Base-by-base conservation (phyloP, 1,284 basidiomycete genomes). In the Rhodotorula sp. region DNA sequence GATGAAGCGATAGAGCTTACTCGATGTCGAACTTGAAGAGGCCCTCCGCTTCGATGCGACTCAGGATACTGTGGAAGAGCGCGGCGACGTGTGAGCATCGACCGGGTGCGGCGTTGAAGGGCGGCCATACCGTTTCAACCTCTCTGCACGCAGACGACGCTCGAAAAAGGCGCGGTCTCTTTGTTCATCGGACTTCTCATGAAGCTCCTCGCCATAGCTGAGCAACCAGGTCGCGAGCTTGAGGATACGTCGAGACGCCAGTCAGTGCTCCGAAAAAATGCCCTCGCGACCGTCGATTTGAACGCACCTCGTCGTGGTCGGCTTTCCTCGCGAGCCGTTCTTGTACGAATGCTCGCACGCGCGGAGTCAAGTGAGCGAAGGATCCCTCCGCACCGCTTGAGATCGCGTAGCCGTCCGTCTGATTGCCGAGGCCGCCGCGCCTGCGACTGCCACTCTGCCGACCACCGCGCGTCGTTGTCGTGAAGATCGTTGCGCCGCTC, bases 201-300 rank as follows among this genome's bases (percentile, higher is more conserved):
- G 18, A 10, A 61, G 59, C 3, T 16, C 26, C 2, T 61, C 46
- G 31, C 12, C 4, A 10, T 14, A 3, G 16, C 12, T 1, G 51
- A 64, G 43, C 62, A 51, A 56, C 5, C 5, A n/a, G 16, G 51
- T 43, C 39, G 39, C 62, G 43, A 64, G 52, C 62, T 64, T 51
- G 7, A 26, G 10, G 10, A 6, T 7, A 1, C 1, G 2, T 43
- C 39, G 8, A 12, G 12, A 43, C 8, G 39, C 10, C 18, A 23
- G 26, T 20, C 18, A 23, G 34, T 34, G 58, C 23, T 57, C 49
- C 10, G 39, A 43, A 51, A 7, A 23, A 21, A 51, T 20, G 49
- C 49, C 20, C 49, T 51, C 49, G 18, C 16, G 31, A 58, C 29
- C 39, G 39, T 43, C 39, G 34, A 31, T 26, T 57, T 15, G 29